phyloP scores from a whole-genome alignment of 805 yeast species.

The Dipodascopsis uninucleata region DNA sequence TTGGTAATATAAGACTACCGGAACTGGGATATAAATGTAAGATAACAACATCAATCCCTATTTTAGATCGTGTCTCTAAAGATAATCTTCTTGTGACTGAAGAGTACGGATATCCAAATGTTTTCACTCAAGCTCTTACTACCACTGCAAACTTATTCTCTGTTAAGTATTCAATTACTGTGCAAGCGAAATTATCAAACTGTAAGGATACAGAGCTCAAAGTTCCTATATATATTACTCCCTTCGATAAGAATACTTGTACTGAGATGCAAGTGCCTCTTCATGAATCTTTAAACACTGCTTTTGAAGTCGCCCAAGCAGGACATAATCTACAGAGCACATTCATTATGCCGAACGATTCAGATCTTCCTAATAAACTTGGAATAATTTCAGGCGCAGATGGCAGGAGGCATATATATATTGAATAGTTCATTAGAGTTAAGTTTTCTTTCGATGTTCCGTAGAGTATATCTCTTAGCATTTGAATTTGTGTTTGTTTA shows the following conservation, averaged over 20 bases:
- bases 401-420: background rate
- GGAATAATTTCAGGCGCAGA: background rate
- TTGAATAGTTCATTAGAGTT: background rate
- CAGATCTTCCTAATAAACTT: background rate
- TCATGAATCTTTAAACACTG: too few species aligned
- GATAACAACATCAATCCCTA: constrained; percentile 35
- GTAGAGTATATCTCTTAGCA: too few species aligned
- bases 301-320: too few species aligned
- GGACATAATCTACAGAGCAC: too few species aligned
- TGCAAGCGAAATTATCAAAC: constrained; percentile 38
- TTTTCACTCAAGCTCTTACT: constrained; percentile 37
- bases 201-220: constrained; percentile 40
- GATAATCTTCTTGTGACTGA: constrained; percentile 35
- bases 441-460: too few species aligned
- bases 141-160: constrained; percentile 37
- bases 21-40: constrained; percentile 29
- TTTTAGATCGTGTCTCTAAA: constrained; percentile 25
- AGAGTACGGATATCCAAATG: constrained; percentile 37
- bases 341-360: too few species aligned
- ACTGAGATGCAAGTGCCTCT: constrained; percentile 8
- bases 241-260: constrained; percentile 39
- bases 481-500: too few species aligned
- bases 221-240: constrained; percentile 37
- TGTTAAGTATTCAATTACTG: constrained; percentile 34
- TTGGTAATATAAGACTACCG: constrained; percentile 31